phyloP scores from a whole-genome alignment of 176 grass and related monocot genomes.

The Elymus sibiricus region DNA sequence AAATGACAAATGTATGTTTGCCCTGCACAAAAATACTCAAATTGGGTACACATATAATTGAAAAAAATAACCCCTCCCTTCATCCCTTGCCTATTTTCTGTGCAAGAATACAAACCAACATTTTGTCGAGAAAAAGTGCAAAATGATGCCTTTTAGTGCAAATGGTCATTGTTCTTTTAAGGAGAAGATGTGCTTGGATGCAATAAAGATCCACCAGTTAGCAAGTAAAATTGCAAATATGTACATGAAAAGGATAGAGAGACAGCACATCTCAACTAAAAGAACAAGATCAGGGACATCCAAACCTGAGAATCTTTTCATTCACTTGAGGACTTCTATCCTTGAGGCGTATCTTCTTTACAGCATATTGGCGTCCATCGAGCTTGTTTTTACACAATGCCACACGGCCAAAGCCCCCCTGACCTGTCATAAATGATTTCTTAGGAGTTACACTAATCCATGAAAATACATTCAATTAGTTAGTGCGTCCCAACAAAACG shows the following conservation, averaged over 20 bases:
- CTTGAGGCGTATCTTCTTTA: slow-evolving; percentile 93
- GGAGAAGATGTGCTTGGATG: background rate
- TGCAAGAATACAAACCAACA: background rate
- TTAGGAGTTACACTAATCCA: background rate
- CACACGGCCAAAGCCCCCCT: slow-evolving; percentile 87
- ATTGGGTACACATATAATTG: slow-evolving; percentile 1
- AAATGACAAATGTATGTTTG: background rate
- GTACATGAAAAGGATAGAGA: background rate
- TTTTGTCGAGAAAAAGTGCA: background rate
- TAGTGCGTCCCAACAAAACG: background rate
- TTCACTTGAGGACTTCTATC: slow-evolving; percentile 85
- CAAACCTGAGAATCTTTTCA: slow-evolving; percentile 92
- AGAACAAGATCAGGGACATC: slow-evolving; percentile 24
- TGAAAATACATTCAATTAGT: background rate
- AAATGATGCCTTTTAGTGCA: background rate
- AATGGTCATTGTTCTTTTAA: background rate
- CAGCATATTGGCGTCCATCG: slow-evolving; percentile 95
- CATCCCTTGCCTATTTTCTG: background rate
- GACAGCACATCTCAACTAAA: slow-evolving; percentile 11
- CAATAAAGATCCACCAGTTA: background rate
- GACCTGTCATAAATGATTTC: slow-evolving; percentile 44
- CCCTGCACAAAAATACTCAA: background rate
- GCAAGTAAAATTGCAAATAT: slow-evolving; percentile 16
- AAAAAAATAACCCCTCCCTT: background rate
- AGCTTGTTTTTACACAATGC: slow-evolving; percentile 90